Evolutionary conservation across 768 basidiomycete species (phyloP).

Genomic region (Macrolepiota dolichaula): DNA sequence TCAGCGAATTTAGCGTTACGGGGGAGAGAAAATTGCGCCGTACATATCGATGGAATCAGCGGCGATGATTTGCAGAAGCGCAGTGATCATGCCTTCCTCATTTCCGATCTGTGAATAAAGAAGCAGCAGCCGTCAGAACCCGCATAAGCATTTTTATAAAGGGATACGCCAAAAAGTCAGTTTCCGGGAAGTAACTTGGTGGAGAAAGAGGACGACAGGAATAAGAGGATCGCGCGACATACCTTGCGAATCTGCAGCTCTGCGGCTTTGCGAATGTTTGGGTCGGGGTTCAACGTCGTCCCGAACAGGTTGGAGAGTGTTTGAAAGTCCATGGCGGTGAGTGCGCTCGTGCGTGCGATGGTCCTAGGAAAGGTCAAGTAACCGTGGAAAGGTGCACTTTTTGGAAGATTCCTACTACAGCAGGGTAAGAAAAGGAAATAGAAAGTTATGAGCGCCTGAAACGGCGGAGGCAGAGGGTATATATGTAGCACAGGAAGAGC

Average conservation of each 20-base stretch:
- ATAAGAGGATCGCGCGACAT: conserved; percentile 1
- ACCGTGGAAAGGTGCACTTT: neutral
- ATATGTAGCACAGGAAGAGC: neutral
- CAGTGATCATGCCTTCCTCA: conserved; percentile 81
- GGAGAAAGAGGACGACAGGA: neutral
- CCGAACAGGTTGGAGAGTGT: conserved; percentile 76
- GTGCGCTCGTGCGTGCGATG: conserved; percentile 1
- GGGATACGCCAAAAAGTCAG: neutral
- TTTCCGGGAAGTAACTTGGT: neutral
- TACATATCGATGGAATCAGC: conserved; percentile 75
- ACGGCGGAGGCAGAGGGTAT: neutral
- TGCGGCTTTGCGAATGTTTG: conserved; percentile 80
- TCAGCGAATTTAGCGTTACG: neutral
- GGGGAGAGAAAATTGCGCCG: conserved; percentile 37
- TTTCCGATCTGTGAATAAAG: conserved; percentile 53
- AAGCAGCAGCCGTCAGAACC: conserved; percentile 1
- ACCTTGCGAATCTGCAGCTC: conserved; percentile 90
- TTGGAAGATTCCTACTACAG: neutral
- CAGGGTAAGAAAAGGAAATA: neutral
- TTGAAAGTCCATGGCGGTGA: conserved; percentile 63
- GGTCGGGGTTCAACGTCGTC: conserved; percentile 78
- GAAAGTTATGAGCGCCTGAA: neutral
- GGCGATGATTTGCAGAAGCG: conserved; percentile 82
- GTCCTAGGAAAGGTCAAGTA: conserved; percentile 7
- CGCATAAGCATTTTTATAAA: neutral